A percentile compares a stretch with the other conserved stretches of the same genome.
phyloP scores from a whole-genome alignment of 2,329 filamentous ascomycete genomes.

The Fusarium duplospermum region DNA sequence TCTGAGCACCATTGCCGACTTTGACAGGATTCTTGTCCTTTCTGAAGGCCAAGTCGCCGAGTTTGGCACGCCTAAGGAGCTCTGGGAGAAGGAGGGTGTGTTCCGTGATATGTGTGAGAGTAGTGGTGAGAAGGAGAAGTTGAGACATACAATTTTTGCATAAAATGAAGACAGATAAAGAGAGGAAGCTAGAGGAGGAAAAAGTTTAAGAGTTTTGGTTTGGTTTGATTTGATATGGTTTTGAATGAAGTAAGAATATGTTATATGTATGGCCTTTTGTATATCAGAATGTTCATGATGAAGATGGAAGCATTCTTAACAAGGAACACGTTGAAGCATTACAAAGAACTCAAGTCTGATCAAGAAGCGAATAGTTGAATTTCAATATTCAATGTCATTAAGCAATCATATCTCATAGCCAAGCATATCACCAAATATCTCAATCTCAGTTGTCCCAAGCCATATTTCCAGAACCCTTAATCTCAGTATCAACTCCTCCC shows the following conservation, averaged over 20 bases:
- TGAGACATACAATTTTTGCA: constrained; percentile 59
- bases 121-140: constrained; percentile 68
- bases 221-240: not conserved
- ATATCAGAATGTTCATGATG: not conserved
- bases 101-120: constrained; percentile 74
- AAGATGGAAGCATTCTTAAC: not conserved
- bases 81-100: constrained; percentile 67
- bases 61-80: constrained; percentile 71
- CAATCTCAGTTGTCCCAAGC: not conserved
- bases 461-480: not conserved
- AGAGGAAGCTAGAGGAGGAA: not conserved
- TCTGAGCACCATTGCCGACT: constrained; percentile 80
- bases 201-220: not conserved
- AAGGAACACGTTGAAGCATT: not conserved
- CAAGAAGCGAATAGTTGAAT: not conserved
- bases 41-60: constrained; percentile 75
- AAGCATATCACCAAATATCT: not conserved
- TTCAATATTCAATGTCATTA: not conserved
- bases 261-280: not conserved
- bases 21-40: constrained; percentile 79
- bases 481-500: not conserved
- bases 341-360: not conserved
- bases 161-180: not conserved
- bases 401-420: not conserved
- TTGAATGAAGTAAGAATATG: not conserved